Percentiles rank a stretch among this genome's conserved stretches.
Evolutionary conservation across 139 green algal genomes (phyloP).

Genomic region (Penium margaritaceum): DNA sequence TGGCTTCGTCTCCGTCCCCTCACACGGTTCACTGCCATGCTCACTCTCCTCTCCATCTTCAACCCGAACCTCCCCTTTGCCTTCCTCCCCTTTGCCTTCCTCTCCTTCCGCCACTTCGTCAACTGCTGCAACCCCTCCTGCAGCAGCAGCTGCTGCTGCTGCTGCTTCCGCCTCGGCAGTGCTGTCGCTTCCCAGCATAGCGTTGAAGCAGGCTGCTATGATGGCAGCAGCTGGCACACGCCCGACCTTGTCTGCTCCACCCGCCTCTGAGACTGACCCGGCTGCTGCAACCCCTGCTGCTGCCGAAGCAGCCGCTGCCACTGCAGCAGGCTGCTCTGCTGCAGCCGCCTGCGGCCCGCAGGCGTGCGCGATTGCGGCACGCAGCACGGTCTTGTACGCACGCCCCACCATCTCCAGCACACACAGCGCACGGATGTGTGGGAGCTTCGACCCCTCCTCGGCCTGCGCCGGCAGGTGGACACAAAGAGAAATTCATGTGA

Average conservation of each 20-base stretch:
- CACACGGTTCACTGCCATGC: neutral
- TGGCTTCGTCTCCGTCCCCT: neutral
- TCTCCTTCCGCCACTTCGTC: neutral
- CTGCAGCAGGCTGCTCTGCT: neutral
- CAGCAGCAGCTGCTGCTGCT: neutral
- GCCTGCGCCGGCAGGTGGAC: slow-evolving; percentile 26
- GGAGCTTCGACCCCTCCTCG: slow-evolving; percentile 33
- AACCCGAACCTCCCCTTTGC: neutral
- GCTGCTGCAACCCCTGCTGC: neutral
- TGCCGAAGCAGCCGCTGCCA: neutral
- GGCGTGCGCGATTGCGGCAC: slow-evolving; percentile 7
- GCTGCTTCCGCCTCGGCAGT: too few species aligned
- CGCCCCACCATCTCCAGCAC: slow-evolving; percentile 45
- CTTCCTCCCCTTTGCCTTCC: neutral
- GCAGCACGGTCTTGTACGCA: slow-evolving; percentile 41
- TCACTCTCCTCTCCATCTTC: neutral
- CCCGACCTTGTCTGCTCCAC: neutral
- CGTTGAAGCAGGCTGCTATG: slow-evolving; percentile 27
- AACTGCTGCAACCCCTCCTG: neutral
- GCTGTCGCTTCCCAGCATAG: slow-evolving; percentile 28
- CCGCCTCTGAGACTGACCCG: too few species aligned
- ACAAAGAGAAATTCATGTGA: too few species aligned
- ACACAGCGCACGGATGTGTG: slow-evolving; percentile 32
- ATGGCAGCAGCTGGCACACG: neutral
- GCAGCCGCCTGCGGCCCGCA: slow-evolving; percentile 2